Conservation (phyloP, 176 grass and related monocot species). For the Carex pumila region DNA sequence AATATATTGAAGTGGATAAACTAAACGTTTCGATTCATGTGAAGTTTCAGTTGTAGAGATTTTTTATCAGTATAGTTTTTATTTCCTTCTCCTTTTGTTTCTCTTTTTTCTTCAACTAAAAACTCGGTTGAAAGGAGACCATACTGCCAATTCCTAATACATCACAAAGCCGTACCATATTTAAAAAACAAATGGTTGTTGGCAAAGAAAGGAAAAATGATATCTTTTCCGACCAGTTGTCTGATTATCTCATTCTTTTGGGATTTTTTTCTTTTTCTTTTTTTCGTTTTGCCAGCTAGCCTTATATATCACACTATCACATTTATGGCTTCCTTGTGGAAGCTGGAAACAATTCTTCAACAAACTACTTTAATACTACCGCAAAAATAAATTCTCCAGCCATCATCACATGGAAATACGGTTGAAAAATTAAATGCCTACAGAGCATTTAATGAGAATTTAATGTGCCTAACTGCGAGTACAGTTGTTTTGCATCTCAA, state of each 20-base stretch:
- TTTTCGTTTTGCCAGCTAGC: neutral
- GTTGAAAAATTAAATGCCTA: constrained; percentile 19
- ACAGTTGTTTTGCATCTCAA: constrained; percentile 6
- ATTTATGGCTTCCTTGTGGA: neutral
- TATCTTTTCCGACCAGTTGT: neutral
- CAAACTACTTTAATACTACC: neutral
- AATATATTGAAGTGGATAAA: constrained; percentile 5
- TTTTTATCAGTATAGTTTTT: neutral
- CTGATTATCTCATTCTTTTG: neutral
- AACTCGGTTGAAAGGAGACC: too few relatives aligned
- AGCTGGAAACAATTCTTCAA: neutral
- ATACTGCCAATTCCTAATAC: too few relatives aligned
- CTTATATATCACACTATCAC: neutral
- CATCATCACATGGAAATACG: constrained; percentile 20
- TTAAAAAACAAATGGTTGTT: neutral
- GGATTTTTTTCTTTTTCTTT: too few relatives aligned
- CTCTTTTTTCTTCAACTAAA: neutral
- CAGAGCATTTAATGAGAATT: constrained; percentile 11
- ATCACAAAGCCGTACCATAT: neutral
- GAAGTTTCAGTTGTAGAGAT: neutral
- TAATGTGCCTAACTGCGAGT: neutral
- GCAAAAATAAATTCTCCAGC: constrained; percentile 24
- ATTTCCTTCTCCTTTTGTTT: neutral
- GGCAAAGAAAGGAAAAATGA: neutral
- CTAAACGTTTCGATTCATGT: neutral